Base-by-base conservation (phyloP, 2,329 filamentous ascomycete genomes). In the Alternaria infectoria region DNA sequence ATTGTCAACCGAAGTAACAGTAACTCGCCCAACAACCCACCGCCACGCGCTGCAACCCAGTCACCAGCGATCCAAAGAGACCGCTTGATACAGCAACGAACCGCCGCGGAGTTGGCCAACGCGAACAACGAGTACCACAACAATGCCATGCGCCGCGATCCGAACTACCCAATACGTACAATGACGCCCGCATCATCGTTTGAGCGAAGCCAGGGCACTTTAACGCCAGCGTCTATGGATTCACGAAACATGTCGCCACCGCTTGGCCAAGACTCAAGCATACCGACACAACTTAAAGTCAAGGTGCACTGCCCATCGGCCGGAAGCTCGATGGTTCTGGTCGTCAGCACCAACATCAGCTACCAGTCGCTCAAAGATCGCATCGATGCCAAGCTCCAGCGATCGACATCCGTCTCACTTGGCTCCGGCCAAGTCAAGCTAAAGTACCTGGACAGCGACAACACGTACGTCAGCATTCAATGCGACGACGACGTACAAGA, bases 401-500 rank as follows among this genome's bases (percentile, higher is more conserved):
- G 93, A 59, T 94, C 94, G 72, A 97, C 93, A 19, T 90, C 87
- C 71, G 91, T 92, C 76, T 94, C 91, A 57, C 94, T 97, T 74
- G 90, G 90, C 71, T 91, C 89, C 74, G 92, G 93, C 66, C 90
- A 91, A 69, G 88, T 97, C 71, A 93, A 93, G 81, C 84, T 99
- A 59, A 92, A 93, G 66, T 99, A 98, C 80, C 88, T 90, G 55
- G 96, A 99, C 75, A 70, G 67, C 46, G 96, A 99, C 69, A 92
- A 92, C 52, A 96, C 98, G 75, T 95, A 91, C 76, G 92, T 99
- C 65, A 94, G 91, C 55, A 97, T 99, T 58, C 91, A 96, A 78
- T 95, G 91, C 65, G 96, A 99, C 74, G 96, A 99, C 74, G 96
- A 97, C 70, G 96, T 99, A 46, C 93, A 96, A 74, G 93, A 96